Conservation (phyloP, 352 stramenopile genomes). For the Phytopythium delawarense region DNA sequence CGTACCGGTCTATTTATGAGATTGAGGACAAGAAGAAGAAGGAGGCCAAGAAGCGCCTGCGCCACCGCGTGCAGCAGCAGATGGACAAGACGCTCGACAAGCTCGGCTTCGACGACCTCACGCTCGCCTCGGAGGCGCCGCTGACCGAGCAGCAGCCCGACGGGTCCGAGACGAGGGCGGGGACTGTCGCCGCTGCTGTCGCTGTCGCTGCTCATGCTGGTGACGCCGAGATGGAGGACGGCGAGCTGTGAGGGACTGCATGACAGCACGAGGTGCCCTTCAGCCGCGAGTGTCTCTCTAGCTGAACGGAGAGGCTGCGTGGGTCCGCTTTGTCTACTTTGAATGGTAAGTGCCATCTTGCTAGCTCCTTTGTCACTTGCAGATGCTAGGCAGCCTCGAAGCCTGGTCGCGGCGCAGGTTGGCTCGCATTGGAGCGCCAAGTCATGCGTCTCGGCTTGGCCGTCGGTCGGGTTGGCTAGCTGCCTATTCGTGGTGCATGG, state of each 20-base stretch:
- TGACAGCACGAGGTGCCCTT: background rate
- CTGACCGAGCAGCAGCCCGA: background rate
- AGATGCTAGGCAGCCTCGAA: no score
- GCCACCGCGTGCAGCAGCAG: slow-evolving; percentile 38
- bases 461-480: background rate
- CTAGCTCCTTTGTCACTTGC: background rate
- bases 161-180: slow-evolving; percentile 4
- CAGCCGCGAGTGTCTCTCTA: background rate
- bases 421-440: no score
- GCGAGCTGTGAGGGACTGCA: slow-evolving; percentile 13
- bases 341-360: background rate
- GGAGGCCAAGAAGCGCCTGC: slow-evolving; percentile 53
- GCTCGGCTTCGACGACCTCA: slow-evolving; percentile 50
- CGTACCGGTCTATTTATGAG: slow-evolving; percentile 74
- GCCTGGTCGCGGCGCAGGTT: background rate
- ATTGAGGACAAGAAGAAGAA: slow-evolving; percentile 75
- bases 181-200: background rate
- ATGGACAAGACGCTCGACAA: slow-evolving; percentile 62
- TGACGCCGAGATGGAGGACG: slow-evolving; percentile 22
- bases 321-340: background rate
- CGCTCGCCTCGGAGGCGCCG: slow-evolving; percentile 16
- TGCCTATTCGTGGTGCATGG: background rate
- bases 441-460: background rate
- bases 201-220: slow-evolving; percentile 10
- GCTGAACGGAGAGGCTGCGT: background rate